Percentiles rank a stretch among this genome's conserved stretches.
phyloP scores from a whole-genome alignment of 176 grass and related monocot species.

The Cocos nucifera region DNA sequence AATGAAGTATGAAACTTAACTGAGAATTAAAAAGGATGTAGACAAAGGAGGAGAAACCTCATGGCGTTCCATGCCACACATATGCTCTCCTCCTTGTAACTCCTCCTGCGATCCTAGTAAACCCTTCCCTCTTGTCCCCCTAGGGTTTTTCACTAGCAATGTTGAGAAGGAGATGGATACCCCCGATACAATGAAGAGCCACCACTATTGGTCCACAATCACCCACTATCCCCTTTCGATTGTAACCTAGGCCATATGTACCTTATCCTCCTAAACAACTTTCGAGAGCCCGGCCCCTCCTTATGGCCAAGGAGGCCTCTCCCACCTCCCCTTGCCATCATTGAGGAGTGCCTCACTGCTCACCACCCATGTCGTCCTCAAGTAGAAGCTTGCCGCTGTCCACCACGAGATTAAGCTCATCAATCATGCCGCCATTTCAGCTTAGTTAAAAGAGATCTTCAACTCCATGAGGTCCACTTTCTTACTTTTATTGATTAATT shows the following conservation, averaged over 20 bases:
- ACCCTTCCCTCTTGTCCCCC: slow-evolving; percentile 24
- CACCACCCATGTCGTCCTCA: slow-evolving; percentile 69
- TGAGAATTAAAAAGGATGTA: no score
- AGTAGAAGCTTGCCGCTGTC: slow-evolving; percentile 71
- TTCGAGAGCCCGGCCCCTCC: background rate
- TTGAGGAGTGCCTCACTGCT: slow-evolving; percentile 61
- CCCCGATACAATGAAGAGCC: slow-evolving; percentile 15
- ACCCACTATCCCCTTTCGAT: slow-evolving; percentile 13
- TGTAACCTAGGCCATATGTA: background rate
- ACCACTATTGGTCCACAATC: slow-evolving; percentile 22
- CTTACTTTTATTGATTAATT: background rate
- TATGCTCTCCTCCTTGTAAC: no score
- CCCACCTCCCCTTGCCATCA: slow-evolving; percentile 21
- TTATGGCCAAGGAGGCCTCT: slow-evolving; percentile 17
- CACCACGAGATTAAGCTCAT: slow-evolving; percentile 56
- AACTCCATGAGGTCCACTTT: slow-evolving; percentile 52
- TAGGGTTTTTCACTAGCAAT: slow-evolving; percentile 8
- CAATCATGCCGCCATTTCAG: slow-evolving; percentile 24
- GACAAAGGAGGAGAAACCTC: no score
- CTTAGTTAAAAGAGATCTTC: slow-evolving; percentile 56
- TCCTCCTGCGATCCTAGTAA: background rate
- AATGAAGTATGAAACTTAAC: no score
- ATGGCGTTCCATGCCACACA: no score
- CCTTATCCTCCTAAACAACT: slow-evolving; percentile 12
- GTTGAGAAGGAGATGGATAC: background rate